Percentiles rank a stretch among this genome's conserved stretches.
Evolutionary conservation across 331 rosid species (phyloP).

Genomic region (Spiraea crenata): DNA sequence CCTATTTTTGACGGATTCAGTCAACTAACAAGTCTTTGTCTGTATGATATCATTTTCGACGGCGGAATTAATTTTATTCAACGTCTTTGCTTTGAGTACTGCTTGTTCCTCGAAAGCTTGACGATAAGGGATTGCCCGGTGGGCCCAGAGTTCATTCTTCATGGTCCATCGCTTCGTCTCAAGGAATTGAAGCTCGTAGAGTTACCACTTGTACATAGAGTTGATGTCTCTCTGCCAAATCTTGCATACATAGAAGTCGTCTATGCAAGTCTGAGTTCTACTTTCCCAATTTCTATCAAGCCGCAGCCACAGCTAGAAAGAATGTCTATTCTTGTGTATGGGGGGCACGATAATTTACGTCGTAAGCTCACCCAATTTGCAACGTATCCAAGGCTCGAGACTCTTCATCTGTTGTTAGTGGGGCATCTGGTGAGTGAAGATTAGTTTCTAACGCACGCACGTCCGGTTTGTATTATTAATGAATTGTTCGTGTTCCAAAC

Average conservation of each 20-base stretch:
- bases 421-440: too few species aligned
- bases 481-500: too few species aligned
- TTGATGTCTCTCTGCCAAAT: background rate
- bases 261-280: too few species aligned
- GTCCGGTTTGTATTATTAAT: too few species aligned
- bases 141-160: background rate
- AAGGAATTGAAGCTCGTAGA: background rate
- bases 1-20: background rate
- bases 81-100: background rate
- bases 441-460: too few species aligned
- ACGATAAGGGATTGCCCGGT: background rate
- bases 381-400: background rate
- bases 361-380: background rate
- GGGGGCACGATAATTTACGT: too few species aligned
- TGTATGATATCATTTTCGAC: background rate
- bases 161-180: background rate
- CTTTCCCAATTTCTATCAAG: too few species aligned
- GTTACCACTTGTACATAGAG: background rate
- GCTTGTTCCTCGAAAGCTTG: background rate
- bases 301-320: background rate
- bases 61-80: background rate
- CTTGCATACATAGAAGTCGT: background rate
- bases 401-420: background rate
- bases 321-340: background rate
- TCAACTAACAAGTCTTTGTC: background rate